phyloP scores from a whole-genome alignment of 108 stramenopile genomes.

The Chaetoceros tenuissimus region DNA sequence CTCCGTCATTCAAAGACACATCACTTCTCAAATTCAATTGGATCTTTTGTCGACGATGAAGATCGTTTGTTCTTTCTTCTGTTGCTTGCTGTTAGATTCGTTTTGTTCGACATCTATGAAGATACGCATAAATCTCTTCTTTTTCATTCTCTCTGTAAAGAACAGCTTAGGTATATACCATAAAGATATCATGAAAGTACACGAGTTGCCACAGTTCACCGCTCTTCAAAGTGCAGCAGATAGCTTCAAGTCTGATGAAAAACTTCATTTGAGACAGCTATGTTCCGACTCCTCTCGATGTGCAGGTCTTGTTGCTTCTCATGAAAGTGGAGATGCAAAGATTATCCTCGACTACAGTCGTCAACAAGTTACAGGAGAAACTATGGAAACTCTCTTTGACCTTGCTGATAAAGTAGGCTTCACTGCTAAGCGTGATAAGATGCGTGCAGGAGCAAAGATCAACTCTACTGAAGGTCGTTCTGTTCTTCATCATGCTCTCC shows the following conservation, averaged over 20 bases:
- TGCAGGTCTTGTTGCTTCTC: constrained; percentile 59
- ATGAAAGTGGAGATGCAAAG: constrained; percentile 31
- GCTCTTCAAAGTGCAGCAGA: constrained; percentile 58
- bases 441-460: constrained; percentile 56
- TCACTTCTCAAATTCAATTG: no score
- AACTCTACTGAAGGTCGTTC: constrained; percentile 66
- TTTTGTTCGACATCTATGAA: no score
- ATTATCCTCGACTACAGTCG: constrained; percentile 94
- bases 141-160: no score
- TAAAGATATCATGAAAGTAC: constrained; percentile 38
- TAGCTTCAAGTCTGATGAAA: constrained; percentile 60
- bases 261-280: constrained; percentile 69
- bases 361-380: constrained; percentile 91
- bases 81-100: no score
- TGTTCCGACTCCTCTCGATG: constrained; percentile 68
- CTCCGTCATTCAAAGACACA: no score
- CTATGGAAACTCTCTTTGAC: constrained; percentile 89
- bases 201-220: constrained; percentile 75
- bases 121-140: no score
- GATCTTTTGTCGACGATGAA: no score
- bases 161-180: no score
- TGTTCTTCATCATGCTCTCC: constrained; percentile 67
- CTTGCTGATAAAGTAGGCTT: constrained; percentile 84
- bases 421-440: constrained; percentile 59
- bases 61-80: no score